Evolutionary conservation across 768 basidiomycete species (phyloP).

Genomic region (Cystobasidium tubakii): DNA sequence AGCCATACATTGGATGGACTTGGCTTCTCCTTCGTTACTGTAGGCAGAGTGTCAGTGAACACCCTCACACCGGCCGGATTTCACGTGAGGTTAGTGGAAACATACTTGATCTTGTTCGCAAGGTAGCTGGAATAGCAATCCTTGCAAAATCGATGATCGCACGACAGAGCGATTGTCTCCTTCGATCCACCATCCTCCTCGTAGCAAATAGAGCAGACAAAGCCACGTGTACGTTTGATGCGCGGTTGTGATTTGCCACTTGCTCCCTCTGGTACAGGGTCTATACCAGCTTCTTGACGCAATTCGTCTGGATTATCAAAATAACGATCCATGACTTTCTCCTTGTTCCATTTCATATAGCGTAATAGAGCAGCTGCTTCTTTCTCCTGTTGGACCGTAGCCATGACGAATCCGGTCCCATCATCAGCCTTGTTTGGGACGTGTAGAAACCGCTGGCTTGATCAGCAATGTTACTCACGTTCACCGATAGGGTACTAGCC

Average conservation of each 20-base stretch:
- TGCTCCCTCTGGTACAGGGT: slow-evolving; percentile 8
- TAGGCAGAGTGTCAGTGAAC: neutral
- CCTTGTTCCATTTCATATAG: slow-evolving; percentile 88
- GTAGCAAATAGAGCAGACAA: slow-evolving; percentile 91
- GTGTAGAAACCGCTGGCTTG: neutral
- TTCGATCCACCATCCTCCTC: slow-evolving; percentile 60
- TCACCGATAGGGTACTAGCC: slow-evolving; percentile 75
- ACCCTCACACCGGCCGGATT: no score
- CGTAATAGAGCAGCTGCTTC: slow-evolving; percentile 73
- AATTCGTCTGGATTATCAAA: slow-evolving; percentile 81
- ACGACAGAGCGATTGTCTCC: slow-evolving; percentile 65
- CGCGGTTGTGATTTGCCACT: slow-evolving; percentile 45
- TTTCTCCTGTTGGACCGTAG: slow-evolving; percentile 53
- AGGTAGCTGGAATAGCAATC: slow-evolving; percentile 46
- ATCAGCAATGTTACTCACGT: slow-evolving; percentile 59
- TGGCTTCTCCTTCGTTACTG: slow-evolving; percentile 50
- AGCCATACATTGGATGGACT: slow-evolving; percentile 53
- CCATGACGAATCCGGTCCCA: neutral
- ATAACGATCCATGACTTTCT: slow-evolving; percentile 80
- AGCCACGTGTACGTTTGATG: slow-evolving; percentile 54
- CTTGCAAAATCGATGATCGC: slow-evolving; percentile 63
- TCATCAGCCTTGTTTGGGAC: neutral
- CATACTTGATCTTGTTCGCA: slow-evolving; percentile 41
- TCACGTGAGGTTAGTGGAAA: neutral
- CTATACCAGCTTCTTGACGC: slow-evolving; percentile 67